A percentile compares a stretch with the other conserved stretches of the same genome.
Conservation (phyloP, 768 basidiomycete species). For the Solioccasus polychromus region DNA sequence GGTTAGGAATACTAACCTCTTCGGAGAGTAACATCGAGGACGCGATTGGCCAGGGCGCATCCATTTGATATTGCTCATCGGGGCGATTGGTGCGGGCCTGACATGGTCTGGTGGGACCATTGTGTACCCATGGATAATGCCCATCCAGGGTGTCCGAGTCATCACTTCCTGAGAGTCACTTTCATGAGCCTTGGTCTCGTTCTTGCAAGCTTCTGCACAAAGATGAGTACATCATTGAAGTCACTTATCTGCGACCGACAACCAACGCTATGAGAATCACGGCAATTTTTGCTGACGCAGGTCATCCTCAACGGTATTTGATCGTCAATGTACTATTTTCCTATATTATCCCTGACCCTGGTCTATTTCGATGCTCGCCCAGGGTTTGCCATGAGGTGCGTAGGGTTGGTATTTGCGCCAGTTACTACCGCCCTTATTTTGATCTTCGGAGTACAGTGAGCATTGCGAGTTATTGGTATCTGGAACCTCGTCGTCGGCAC, state of each 20-base stretch:
- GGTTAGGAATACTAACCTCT: slow-evolving; percentile 3
- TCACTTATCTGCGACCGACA: no score
- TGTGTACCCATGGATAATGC: slow-evolving; percentile 1
- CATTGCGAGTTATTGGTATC: neutral
- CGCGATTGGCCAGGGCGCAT: slow-evolving; percentile 2
- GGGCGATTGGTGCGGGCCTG: slow-evolving; percentile 1
- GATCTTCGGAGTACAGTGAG: neutral
- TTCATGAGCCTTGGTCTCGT: neutral
- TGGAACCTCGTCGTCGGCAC: neutral
- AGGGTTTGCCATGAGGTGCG: neutral
- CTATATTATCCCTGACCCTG: neutral
- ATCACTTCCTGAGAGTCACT: neutral
- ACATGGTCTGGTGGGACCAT: slow-evolving; percentile 1
- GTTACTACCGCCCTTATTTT: neutral
- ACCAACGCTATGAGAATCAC: no score
- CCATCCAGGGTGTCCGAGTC: neutral
- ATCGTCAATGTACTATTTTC: slow-evolving; percentile 3
- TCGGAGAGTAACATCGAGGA: neutral
- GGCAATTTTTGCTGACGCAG: slow-evolving; percentile 1
- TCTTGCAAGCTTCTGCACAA: neutral
- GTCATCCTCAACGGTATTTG: neutral
- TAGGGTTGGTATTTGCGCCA: neutral
- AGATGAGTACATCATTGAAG: neutral
- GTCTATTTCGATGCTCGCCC: neutral
- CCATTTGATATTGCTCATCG: slow-evolving; percentile 3